These are phyloP conservation scores for Ophiosphaerella korrae DNA, from an alignment of 2,329 filamentous ascomycete species.

Conservation along the genomic window DNA sequence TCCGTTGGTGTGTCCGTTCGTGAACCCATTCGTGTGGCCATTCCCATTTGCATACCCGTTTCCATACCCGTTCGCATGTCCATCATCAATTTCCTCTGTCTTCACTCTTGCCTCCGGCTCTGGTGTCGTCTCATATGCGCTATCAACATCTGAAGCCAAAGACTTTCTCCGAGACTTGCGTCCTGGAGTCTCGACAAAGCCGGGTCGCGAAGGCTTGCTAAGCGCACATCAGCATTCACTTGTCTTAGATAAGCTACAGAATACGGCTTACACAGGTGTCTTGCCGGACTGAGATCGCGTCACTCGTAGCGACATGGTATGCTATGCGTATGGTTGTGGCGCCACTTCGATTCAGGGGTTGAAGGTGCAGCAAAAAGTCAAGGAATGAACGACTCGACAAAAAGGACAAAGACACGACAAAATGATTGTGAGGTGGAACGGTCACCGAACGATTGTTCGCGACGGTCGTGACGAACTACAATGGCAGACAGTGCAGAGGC, in stretches of 20 bases:
- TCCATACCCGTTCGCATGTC: conserved; percentile 16
- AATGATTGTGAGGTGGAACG: too few relatives aligned
- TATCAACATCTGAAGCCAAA: conserved; percentile 27
- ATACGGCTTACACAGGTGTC: conserved; percentile 51
- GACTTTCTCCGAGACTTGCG: conserved; percentile 52
- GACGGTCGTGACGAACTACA: too few relatives aligned
- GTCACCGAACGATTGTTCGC: too few relatives aligned
- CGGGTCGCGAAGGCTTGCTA: conserved; percentile 50
- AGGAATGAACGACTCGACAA: background rate
- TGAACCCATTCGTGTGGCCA: conserved; percentile 42
- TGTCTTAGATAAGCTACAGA: background rate
- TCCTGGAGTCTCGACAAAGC: conserved; percentile 57
- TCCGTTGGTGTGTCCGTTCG: conserved; percentile 27
- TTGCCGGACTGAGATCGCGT: conserved; percentile 57
- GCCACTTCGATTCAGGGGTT: background rate
- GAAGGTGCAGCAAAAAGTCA: background rate
- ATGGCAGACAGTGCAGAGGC: too few relatives aligned
- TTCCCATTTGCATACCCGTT: conserved; percentile 43
- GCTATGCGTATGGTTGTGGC: too few relatives aligned
- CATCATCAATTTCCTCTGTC: conserved; percentile 7
- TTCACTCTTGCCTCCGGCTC: conserved; percentile 32
- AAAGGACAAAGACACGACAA: too few relatives aligned
- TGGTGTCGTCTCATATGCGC: conserved; percentile 42
- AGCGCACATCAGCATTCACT: conserved; percentile 28
- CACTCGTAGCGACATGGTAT: conserved; percentile 46